Base-by-base conservation (phyloP, 2,329 filamentous ascomycete species). In the Aspergillus candidus region DNA sequence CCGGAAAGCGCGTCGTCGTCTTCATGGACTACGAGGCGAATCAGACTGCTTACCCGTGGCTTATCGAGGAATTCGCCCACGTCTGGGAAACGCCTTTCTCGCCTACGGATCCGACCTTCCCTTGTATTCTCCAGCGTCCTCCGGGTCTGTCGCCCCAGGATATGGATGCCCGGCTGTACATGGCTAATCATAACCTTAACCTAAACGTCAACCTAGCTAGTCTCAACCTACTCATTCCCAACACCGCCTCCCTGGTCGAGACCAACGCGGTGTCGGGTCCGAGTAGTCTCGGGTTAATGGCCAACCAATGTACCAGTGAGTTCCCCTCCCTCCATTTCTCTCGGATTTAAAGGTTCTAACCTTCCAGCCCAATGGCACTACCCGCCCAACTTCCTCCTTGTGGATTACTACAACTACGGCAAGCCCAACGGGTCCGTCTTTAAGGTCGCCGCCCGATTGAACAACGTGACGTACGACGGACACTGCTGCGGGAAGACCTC, bases 81-180 rank as follows among this genome's bases (percentile, higher is more conserved):
- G 78, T 94, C 69, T 95, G 87, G 86, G 88, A 96, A 70, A 91
- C 89, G 1, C 86, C 87, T 0, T 96, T 94, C 62, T 86, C 88
- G 41, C 88, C 80, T 0, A 79, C 75, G 0, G 67, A 83, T 56
- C 69, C 80, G 3, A 63, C 65, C 1, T 94, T 95, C 62, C 88
- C 89, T 0, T 96, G 90, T 69, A 82, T 72, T 0, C 74, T 83
- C 32, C 80, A 95, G 60, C 82, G 90, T 0, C 89, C 90, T 0
- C 87, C 87, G 0, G 71, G 78, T 35, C 70, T 94, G 45, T 57
- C 69, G 2, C 58, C 62, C 0, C 67, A 74, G 2, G 73, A 78
- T 6, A 76, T 78, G 0, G 70, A 72, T 46, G 72, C 82, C 27
- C 76, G 82, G 35, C 74, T 94, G 67, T 94, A 90, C 62, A 76